Evolutionary conservation across 1,284 basidiomycete genomes (phyloP), one percentile per base, ranked within the genome.

Genomic region (Retiboletus flavoniger): DNA sequence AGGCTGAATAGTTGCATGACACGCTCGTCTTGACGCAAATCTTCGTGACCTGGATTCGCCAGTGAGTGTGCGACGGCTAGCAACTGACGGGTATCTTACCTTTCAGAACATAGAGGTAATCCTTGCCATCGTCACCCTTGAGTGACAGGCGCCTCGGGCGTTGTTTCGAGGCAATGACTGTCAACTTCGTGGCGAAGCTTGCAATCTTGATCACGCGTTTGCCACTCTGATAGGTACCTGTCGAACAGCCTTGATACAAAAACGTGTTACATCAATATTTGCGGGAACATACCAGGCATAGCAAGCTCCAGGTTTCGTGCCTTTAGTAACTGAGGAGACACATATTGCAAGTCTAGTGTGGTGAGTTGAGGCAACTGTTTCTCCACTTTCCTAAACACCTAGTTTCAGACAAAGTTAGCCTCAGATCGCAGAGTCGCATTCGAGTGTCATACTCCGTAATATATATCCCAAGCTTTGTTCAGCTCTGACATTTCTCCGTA

Each of bases 401-500:
- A 60, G n/a, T 42, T 49, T 38, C 11, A 31, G 16, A 35, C 14
- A 51, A 53, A 46, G 43, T 53, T 29, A 66, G 41, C 42, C 54
- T 53, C 50, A 24, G 17, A 41, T 43, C 3, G 17, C 39, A 13
- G 17, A 40, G 16, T 39, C 8, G 52, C 63, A n/a, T 47, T 32
- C 7, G 1, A 41, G 24, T 38, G 39, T 28, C 79, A 54, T 69
- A 85, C 86, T 48, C 88, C 87, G 67, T 98, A 99, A 74, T 99
- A 99, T 29, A 99, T 92, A 67, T 99, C 97, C 97, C 97, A 99
- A n/a, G 97, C 97, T 69, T 93, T 94, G 69, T 98, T 97, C 53
- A 99, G 77, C 67, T 99, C 95, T 54, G 84, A 85, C 54, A 85
- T 83, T 69, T 99, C 95, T 36, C 92, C 91, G 66, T 92, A 92